Percentiles rank a stretch among this genome's conserved stretches.
Conservation (phyloP, 2,329 filamentous ascomycete genomes). For the Orbilia oligospora region DNA sequence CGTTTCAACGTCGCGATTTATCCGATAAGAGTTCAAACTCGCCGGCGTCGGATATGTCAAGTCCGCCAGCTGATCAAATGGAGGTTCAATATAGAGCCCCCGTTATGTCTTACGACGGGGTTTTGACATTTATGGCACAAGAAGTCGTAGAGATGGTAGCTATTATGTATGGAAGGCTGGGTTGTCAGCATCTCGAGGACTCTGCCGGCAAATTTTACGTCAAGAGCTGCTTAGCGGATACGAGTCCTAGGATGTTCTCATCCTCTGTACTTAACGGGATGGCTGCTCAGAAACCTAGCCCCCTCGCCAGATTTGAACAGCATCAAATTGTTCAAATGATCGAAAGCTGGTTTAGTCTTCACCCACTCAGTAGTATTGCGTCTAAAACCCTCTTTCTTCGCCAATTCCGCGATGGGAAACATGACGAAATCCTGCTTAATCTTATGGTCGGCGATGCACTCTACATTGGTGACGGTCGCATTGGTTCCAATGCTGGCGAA, state of each 20-base stretch:
- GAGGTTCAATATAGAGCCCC: slow-evolving; percentile 54
- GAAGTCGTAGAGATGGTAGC: slow-evolving; percentile 61
- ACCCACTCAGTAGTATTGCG: slow-evolving; percentile 54
- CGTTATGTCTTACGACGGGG: slow-evolving; percentile 59
- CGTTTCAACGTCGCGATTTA: slow-evolving; percentile 39
- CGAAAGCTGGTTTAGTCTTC: slow-evolving; percentile 60
- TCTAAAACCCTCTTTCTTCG: slow-evolving; percentile 61
- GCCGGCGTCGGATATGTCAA: slow-evolving; percentile 41
- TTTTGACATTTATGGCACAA: slow-evolving; percentile 59
- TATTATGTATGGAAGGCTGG: slow-evolving; percentile 59
- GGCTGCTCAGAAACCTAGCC: slow-evolving; percentile 48
- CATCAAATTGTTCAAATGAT: slow-evolving; percentile 60
- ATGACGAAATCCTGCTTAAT: slow-evolving; percentile 60
- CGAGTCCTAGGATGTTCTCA: slow-evolving; percentile 43
- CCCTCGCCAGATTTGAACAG: slow-evolving; percentile 46
- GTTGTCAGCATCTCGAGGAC: slow-evolving; percentile 59
- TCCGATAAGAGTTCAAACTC: slow-evolving; percentile 38
- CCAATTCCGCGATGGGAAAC: slow-evolving; percentile 60
- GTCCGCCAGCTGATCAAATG: slow-evolving; percentile 47
- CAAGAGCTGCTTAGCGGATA: slow-evolving; percentile 55
- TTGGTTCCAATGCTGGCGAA: slow-evolving; percentile 53
- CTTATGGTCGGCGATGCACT: slow-evolving; percentile 61
- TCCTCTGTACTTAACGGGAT: slow-evolving; percentile 45
- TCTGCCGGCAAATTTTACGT: slow-evolving; percentile 56
- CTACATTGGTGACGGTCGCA: slow-evolving; percentile 58